These are phyloP conservation scores for Phytomonas francai DNA, from an alignment of 208 protist genomes.

Conservation along the genomic window DNA sequence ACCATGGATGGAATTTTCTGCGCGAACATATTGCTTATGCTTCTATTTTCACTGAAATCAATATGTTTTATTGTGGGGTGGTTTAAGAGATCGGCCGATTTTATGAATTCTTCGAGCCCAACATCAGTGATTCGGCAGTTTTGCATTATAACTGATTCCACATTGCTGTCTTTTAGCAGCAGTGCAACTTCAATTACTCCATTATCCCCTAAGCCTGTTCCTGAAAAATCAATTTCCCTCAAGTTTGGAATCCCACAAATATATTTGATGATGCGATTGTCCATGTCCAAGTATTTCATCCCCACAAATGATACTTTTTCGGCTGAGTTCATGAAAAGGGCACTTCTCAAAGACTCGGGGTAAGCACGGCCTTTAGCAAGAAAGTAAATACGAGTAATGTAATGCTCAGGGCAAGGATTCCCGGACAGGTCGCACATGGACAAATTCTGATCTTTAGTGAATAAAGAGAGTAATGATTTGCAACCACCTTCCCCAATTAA, in stretches of 20 bases:
- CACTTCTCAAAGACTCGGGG: constrained; percentile 24
- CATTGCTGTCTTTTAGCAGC: constrained; percentile 36
- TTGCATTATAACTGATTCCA: constrained; percentile 32
- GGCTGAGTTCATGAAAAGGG: constrained; percentile 30
- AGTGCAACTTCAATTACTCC: constrained; percentile 33
- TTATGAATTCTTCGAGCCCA: constrained; percentile 42
- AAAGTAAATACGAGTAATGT: constrained; percentile 37
- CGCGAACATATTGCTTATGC: constrained; percentile 45
- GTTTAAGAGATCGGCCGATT: constrained; percentile 29
- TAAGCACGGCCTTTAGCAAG: constrained; percentile 33
- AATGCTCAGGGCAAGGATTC: constrained; percentile 36
- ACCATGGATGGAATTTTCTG: constrained; percentile 27
- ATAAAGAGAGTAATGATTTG: constrained; percentile 38
- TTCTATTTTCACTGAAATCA: constrained; percentile 51
- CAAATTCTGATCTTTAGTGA: constrained; percentile 19
- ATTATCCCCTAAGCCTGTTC: constrained; percentile 30
- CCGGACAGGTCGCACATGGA: constrained; percentile 34
- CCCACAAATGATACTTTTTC: constrained; percentile 41
- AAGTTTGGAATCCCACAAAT: constrained; percentile 30
- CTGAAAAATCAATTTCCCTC: constrained; percentile 46
- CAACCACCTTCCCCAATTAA: constrained; percentile 60
- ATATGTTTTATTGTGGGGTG: constrained; percentile 33
- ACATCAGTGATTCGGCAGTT: constrained; percentile 41
- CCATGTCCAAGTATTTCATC: constrained; percentile 39
- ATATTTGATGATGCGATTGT: constrained; percentile 49